Percentiles rank a stretch among this genome's conserved stretches.
These are phyloP conservation scores for Fusarium algeriense DNA, from an alignment of 2,329 filamentous ascomycete genomes.

Conservation along the genomic window DNA sequence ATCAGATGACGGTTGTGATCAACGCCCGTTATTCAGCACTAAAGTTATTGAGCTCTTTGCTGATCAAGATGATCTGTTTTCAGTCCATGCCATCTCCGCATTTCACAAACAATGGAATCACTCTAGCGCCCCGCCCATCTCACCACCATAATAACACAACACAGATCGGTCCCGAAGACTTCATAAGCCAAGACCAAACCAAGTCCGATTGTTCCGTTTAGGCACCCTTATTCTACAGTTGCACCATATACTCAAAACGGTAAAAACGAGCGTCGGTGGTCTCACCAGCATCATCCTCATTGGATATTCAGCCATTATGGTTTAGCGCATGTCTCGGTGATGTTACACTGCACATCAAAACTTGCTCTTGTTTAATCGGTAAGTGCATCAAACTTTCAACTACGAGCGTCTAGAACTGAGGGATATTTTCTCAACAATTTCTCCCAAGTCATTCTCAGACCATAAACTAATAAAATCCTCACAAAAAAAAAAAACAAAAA, in stretches of 20 bases:
- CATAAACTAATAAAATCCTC: neutral
- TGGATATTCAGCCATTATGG: neutral
- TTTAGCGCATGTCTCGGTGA: neutral
- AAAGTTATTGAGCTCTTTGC: neutral
- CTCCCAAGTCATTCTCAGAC: neutral
- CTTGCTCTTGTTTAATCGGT: neutral
- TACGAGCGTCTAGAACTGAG: conserved; percentile 3
- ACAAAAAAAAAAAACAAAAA: no score
- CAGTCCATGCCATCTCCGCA: neutral
- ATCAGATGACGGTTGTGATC: neutral
- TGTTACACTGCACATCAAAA: conserved; percentile 3
- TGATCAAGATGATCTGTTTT: neutral
- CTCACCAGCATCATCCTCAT: neutral
- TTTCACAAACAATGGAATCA: neutral
- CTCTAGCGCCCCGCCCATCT: neutral
- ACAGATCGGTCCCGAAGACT: neutral
- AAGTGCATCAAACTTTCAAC: neutral
- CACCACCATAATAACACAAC: neutral
- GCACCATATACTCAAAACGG: conserved; percentile 1
- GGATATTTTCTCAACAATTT: conserved; percentile 1
- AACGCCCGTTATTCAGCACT: conserved; percentile 5
- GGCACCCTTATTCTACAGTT: conserved; percentile 2
- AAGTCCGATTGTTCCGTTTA: conserved; percentile 16
- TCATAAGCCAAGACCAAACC: neutral
- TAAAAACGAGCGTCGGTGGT: conserved; percentile 3